Base-by-base conservation (phyloP, 768 basidiomycete genomes). In the Trametes cubensis region DNA sequence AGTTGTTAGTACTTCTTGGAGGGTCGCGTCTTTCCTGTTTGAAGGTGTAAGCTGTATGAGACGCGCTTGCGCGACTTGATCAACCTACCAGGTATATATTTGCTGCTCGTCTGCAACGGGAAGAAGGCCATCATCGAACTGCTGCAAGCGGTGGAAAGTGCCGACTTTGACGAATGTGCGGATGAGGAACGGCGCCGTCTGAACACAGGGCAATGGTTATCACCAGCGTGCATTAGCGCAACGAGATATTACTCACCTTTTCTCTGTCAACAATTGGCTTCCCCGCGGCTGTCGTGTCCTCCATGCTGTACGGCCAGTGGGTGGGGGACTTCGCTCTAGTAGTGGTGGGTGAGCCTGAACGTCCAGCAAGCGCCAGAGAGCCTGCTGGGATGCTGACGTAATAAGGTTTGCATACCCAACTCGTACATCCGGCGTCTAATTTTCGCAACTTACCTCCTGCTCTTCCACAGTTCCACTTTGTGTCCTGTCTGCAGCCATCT, bases 91-190 rank as follows among this genome's bases (percentile, higher is more conserved):
- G 7, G 89, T 88, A 67, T 88, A 93, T 38, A 94, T 75, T 69
- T 92, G 90, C 49, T 90, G 87, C 70, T 94, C 92, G 63, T 94
- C 92, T 6, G 86, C 85, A 2, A 86, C 86, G 7, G 92, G 92
- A 3, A 89, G 78, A 2, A 83, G 81, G 0, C 89, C 86, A 61
- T 93, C 90, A 69, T 94, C 90, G 66, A 94, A 94, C 58, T 90
- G 79, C 4, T 79, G 74, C 23, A 91, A 75, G 44, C 88, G 81
- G 72, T 93, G 92, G 71, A 91, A 92, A 40, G 84, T 78, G 20
- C 89, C 90, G 41, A 90, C 83, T 82, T 92, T 93, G 59, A 93
- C 81, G 72, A 94, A 94, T 15, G 90, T 80, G 52, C 92, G 83
- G 39, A 94, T 85, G 56, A 94, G 84, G 73, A 94, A 94, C 6